These are phyloP conservation scores for Corinectria fuckeliana DNA, from an alignment of 2,329 filamentous ascomycete genomes.

Conservation along the genomic window DNA sequence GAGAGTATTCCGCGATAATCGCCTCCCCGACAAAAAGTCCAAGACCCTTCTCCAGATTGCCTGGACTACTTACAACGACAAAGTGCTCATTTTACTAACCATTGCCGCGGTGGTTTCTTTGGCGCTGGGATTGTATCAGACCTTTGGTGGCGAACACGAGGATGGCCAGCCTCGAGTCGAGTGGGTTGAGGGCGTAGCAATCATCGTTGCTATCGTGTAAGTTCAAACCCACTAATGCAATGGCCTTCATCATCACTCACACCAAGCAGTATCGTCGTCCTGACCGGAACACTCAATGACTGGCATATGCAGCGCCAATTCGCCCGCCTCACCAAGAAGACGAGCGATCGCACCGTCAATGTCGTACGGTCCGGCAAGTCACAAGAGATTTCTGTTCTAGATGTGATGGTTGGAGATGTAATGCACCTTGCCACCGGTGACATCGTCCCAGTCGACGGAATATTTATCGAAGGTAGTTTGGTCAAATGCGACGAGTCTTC, in stretches of 20 bases:
- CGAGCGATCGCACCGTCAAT: conserved; percentile 70
- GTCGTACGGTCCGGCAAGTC: conserved; percentile 71
- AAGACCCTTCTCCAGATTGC: conserved; percentile 66
- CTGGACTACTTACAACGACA: conserved; percentile 77
- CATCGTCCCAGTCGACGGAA: conserved; percentile 72
- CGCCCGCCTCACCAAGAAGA: conserved; percentile 65
- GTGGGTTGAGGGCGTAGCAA: conserved; percentile 73
- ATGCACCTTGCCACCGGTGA: conserved; percentile 74
- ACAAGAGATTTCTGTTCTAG: conserved; percentile 67
- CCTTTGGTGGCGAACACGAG: conserved; percentile 57
- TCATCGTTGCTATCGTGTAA: conserved; percentile 65
- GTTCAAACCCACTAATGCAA: conserved; percentile 44
- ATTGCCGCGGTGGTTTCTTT: conserved; percentile 72
- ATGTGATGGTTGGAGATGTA: conserved; percentile 73
- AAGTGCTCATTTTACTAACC: conserved; percentile 73
- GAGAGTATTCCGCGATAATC: conserved; percentile 64
- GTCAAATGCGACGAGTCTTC: conserved; percentile 75
- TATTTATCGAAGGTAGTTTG: conserved; percentile 64
- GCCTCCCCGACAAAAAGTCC: conserved; percentile 67
- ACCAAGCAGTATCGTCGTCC: conserved; percentile 58
- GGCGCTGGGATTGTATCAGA: conserved; percentile 73
- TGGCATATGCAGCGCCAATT: conserved; percentile 74
- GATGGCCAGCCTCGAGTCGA: conserved; percentile 61
- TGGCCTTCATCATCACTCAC: conserved; percentile 5
- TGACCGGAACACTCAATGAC: conserved; percentile 69